Conservation (phyloP, 2,329 filamentous ascomycete genomes). For the Pseudocercospora fijiensis region DNA sequence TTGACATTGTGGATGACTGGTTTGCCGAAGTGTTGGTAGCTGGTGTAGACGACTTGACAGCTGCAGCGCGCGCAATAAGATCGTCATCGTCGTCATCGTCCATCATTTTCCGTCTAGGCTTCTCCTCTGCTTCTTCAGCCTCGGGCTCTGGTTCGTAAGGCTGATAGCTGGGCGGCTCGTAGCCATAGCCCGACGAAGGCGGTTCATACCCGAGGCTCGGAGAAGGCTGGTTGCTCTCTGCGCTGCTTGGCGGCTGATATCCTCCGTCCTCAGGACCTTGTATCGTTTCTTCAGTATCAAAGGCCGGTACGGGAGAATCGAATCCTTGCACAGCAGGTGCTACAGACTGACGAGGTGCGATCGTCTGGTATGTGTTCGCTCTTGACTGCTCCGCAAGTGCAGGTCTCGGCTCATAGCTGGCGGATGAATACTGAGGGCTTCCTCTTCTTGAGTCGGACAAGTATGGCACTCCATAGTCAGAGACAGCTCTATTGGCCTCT, state of each 20-base stretch:
- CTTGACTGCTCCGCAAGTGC: constrained; percentile 30
- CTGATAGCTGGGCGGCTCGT: constrained; percentile 54
- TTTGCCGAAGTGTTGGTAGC: constrained; percentile 9
- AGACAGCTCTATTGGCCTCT: constrained; percentile 29
- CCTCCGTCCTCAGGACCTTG: constrained; percentile 21
- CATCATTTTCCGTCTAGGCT: constrained; percentile 63
- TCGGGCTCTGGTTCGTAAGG: constrained; percentile 54
- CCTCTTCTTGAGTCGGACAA: constrained; percentile 34
- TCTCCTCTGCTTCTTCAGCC: constrained; percentile 49
- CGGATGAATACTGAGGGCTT: constrained; percentile 31
- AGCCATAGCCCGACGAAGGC: constrained; percentile 43
- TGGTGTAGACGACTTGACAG: constrained; percentile 41
- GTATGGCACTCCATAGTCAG: constrained; percentile 34
- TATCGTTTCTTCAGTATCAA: constrained; percentile 1
- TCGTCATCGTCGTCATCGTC: constrained; percentile 76
- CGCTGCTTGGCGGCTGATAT: constrained; percentile 45
- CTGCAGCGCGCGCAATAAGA: constrained; percentile 46
- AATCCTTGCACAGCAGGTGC: constrained; percentile 8
- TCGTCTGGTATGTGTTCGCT: constrained; percentile 23
- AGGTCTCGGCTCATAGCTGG: constrained; percentile 36
- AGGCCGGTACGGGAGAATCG: constrained; percentile 13
- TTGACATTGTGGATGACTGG: constrained; percentile 13
- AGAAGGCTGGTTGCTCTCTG: constrained; percentile 58
- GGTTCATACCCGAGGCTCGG: constrained; percentile 58
- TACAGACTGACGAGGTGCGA: constrained; percentile 1